phyloP scores from a whole-genome alignment of 148 eudicot species.

The Spergularia bocconei region DNA sequence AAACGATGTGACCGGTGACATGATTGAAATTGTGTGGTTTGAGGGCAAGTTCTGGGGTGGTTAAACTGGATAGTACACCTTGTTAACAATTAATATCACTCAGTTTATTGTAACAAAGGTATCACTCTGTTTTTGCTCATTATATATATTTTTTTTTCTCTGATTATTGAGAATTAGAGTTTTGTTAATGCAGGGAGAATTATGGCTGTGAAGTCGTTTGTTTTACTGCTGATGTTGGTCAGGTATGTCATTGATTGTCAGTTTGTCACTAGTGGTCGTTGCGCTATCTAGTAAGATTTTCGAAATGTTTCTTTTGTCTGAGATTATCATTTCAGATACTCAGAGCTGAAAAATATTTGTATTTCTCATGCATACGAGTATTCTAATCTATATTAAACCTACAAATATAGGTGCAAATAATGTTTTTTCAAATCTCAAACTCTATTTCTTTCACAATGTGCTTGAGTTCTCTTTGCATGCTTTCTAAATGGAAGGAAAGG shows the following conservation, averaged over 20 bases:
- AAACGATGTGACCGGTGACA: no score
- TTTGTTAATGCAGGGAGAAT: slow-evolving; percentile 68
- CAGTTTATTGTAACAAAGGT: neutral
- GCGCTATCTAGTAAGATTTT: neutral
- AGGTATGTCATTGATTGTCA: slow-evolving; percentile 45
- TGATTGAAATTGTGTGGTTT: neutral
- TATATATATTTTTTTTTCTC: neutral
- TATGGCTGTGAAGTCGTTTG: slow-evolving; percentile 99
- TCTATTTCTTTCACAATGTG: no score
- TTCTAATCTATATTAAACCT: neutral
- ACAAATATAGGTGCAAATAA: no score
- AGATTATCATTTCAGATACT: neutral
- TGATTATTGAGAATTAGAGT: neutral
- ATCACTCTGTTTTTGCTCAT: neutral
- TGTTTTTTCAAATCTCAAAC: no score
- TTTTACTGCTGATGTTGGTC: slow-evolving; percentile 99
- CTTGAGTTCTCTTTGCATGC: neutral
- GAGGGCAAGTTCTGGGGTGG: neutral
- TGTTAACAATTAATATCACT: neutral
- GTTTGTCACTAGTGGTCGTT: neutral
- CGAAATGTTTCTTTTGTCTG: no score
- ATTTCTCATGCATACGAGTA: neutral
- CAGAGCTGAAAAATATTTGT: neutral
- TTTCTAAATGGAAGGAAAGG: neutral
- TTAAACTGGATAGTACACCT: neutral